Evolutionary conservation across 805 yeast genomes (phyloP).

Genomic region (Saturnispora gosingensis): DNA sequence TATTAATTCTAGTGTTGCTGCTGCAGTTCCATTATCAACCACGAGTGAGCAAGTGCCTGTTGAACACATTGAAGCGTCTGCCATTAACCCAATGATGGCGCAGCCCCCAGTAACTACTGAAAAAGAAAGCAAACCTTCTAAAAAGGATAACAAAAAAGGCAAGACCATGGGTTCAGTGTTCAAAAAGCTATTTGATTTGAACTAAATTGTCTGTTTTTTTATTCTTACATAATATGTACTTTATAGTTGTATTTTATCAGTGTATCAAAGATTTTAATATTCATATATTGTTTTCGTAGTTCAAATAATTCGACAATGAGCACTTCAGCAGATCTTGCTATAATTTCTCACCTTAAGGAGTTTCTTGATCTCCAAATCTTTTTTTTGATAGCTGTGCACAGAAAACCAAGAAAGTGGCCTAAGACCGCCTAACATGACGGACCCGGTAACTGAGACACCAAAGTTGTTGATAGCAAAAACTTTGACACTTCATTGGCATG

Average conservation of each 20-base stretch:
- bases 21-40: neutral
- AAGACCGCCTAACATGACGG: neutral
- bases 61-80: neutral
- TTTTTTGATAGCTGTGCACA: neutral
- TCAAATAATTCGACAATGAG: neutral
- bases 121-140: neutral
- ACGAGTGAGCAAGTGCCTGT: neutral
- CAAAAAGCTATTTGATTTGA: conserved; percentile 23
- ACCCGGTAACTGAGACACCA: neutral
- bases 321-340: neutral
- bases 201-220: neutral
- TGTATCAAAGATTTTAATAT: neutral
- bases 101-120: neutral
- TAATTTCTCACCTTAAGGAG: neutral
- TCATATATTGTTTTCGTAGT: neutral
- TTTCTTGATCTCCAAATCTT: neutral
- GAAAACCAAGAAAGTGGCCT: neutral
- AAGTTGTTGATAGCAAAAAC: conserved; percentile 30
- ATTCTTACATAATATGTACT: neutral
- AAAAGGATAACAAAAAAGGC: neutral
- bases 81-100: neutral
- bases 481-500: conserved; percentile 63
- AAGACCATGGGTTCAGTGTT: conserved; percentile 15
- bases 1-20: neutral
- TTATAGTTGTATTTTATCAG: neutral